Percentiles rank a stretch among this genome's conserved stretches.
Evolutionary conservation across 306 rosid species (phyloP).

Genomic region (Geum urbanum): DNA sequence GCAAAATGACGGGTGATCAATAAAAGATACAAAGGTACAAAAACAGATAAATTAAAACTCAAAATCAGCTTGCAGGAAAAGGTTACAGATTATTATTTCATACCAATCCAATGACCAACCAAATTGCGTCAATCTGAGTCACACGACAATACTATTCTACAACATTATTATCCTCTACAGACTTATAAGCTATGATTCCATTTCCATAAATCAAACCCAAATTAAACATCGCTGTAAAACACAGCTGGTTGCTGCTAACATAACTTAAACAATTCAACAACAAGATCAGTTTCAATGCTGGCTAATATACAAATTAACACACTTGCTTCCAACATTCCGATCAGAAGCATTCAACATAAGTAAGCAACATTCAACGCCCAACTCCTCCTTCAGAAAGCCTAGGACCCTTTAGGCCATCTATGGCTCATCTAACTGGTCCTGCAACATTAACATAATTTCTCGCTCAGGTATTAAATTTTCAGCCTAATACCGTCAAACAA

Average conservation of each 20-base stretch:
- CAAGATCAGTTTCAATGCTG: constrained; percentile 25
- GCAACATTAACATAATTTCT: constrained; percentile 29
- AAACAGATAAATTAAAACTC: background rate
- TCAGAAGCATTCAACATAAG: constrained; percentile 26
- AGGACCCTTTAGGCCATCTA: constrained; percentile 43
- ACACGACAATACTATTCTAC: background rate
- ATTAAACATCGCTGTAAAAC: constrained; percentile 22
- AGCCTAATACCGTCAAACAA: background rate
- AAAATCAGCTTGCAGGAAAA: background rate
- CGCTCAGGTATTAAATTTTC: background rate
- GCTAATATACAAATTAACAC: constrained; percentile 32
- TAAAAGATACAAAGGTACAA: background rate
- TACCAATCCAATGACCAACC: background rate
- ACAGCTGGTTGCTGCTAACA: constrained; percentile 29
- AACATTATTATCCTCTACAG: background rate
- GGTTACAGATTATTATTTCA: background rate
- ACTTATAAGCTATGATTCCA: background rate
- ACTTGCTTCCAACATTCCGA: constrained; percentile 41
- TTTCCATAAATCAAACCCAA: background rate
- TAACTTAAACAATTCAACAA: constrained; percentile 29
- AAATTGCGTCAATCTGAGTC: constrained; percentile 4
- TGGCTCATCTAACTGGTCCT: constrained; percentile 90
- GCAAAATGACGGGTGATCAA: background rate
- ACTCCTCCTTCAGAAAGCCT: constrained; percentile 49
- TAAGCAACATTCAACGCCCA: constrained; percentile 67